Conservation (phyloP, 371 early-diverging fungal genomes). For the Entomophthora muscae region DNA sequence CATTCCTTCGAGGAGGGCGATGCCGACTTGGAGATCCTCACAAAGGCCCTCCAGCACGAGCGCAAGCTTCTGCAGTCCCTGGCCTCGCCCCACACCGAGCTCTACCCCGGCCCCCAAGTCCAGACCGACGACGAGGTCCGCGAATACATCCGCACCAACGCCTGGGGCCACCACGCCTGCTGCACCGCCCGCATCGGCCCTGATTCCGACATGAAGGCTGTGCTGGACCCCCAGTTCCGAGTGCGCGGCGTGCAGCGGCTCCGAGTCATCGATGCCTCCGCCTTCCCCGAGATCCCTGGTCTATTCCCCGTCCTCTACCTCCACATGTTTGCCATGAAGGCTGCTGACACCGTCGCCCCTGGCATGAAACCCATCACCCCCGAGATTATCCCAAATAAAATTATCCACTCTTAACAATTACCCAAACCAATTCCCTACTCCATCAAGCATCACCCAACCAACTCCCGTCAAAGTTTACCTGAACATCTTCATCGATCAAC, state of each 20-base stretch:
- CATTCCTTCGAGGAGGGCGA: background rate
- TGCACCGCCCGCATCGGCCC: slow-evolving; percentile 16
- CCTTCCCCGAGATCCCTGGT: slow-evolving; percentile 16
- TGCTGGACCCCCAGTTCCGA: slow-evolving; percentile 13
- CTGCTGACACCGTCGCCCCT: slow-evolving; percentile 2
- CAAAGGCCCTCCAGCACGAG: background rate
- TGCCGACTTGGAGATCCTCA: background rate
- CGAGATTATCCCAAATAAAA: too few species aligned
- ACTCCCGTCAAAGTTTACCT: too few species aligned
- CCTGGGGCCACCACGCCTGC: slow-evolving; percentile 12
- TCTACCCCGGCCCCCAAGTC: background rate
- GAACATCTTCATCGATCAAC: too few species aligned
- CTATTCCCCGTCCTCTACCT: background rate
- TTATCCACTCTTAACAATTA: too few species aligned
- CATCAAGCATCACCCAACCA: too few species aligned
- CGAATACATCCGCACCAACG: slow-evolving; percentile 4
- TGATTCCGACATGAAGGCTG: slow-evolving; percentile 14
- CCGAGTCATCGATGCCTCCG: slow-evolving; percentile 22
- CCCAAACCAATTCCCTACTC: too few species aligned
- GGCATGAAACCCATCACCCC: too few species aligned
- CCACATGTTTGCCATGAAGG: background rate
- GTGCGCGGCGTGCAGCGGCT: slow-evolving; percentile 18
- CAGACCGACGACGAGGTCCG: background rate
- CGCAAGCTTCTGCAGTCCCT: background rate
- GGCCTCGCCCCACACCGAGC: background rate